These are phyloP conservation scores for Lactarius vividus DNA, from an alignment of 768 basidiomycete species.

Conservation along the genomic window DNA sequence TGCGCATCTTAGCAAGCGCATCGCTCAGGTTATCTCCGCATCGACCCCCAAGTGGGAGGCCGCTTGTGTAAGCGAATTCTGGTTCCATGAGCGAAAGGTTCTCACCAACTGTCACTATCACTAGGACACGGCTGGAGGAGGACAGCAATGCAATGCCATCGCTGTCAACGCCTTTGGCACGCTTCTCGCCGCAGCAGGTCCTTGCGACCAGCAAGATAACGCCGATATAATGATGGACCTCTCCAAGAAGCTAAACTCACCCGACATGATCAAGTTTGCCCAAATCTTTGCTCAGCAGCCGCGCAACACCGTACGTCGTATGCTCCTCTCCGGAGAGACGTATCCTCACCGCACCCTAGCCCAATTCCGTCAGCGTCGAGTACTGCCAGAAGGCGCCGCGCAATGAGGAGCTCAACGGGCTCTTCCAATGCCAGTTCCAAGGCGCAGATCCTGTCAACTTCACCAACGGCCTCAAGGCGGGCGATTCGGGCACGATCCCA, in stretches of 20 bases:
- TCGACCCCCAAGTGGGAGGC: conserved; percentile 45
- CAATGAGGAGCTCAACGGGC: conserved; percentile 51
- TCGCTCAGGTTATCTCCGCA: conserved; percentile 43
- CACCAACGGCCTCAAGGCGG: conserved; percentile 43
- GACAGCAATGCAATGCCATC: conserved; percentile 52
- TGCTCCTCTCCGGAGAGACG: neutral
- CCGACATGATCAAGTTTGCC: conserved; percentile 48
- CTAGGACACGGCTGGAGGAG: conserved; percentile 56
- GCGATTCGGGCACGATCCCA: conserved; percentile 51
- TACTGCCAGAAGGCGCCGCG: conserved; percentile 55
- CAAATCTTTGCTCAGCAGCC: conserved; percentile 59
- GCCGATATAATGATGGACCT: conserved; percentile 52
- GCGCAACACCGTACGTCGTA: conserved; percentile 46
- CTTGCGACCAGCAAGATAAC: conserved; percentile 46
- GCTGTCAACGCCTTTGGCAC: conserved; percentile 55
- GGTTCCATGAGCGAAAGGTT: neutral
- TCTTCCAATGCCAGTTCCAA: conserved; percentile 59
- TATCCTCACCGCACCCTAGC: conserved; percentile 32
- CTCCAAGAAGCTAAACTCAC: conserved; percentile 45
- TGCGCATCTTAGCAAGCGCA: conserved; percentile 40
- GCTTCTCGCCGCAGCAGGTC: conserved; percentile 50
- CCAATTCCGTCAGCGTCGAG: conserved; percentile 42
- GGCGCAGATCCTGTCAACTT: conserved; percentile 46
- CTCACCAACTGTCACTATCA: neutral
- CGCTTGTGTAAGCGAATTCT: conserved; percentile 44